phyloP scores from a whole-genome alignment of 2,329 filamentous ascomycete genomes.

The Thermothelomyces thermophilus region DNA sequence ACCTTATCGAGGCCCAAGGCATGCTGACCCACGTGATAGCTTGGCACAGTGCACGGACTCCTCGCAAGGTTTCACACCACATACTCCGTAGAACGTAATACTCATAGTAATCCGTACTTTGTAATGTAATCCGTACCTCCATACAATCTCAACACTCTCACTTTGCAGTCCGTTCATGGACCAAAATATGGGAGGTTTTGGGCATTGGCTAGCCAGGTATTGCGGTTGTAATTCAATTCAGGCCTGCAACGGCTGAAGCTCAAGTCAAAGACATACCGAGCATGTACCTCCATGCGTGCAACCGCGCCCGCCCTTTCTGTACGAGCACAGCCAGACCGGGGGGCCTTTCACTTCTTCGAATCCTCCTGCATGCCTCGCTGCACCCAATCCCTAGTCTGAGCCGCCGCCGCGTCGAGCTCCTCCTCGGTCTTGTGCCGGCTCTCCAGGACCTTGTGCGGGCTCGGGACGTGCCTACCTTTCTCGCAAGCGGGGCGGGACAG shows the following conservation, averaged over 20 bases:
- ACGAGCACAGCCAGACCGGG: neutral
- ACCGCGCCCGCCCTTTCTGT: neutral
- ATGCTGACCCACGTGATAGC: neutral
- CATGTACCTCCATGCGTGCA: no score
- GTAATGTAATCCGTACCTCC: no score
- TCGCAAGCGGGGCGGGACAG: constrained; percentile 63
- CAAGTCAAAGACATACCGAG: no score
- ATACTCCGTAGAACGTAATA: no score
- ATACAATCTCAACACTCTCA: no score
- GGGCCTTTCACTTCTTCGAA: constrained; percentile 38
- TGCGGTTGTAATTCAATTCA: no score
- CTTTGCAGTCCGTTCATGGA: no score
- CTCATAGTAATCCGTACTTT: no score
- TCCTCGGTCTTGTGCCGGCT: constrained; percentile 32
- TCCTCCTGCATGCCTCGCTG: constrained; percentile 58
- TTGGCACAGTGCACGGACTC: neutral
- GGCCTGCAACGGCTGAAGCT: no score
- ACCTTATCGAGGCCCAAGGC: neutral
- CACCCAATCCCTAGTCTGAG: constrained; percentile 49
- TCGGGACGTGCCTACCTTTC: constrained; percentile 64
- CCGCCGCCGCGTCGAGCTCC: constrained; percentile 47
- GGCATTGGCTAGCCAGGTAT: no score
- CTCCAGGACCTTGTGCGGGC: constrained; percentile 51
- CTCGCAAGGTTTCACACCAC: no score
- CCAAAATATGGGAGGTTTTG: no score